A percentile compares a stretch with the other conserved stretches of the same genome.
Evolutionary conservation across 345 rosid genomes (phyloP).

Genomic region (Gynandropsis gynandra): DNA sequence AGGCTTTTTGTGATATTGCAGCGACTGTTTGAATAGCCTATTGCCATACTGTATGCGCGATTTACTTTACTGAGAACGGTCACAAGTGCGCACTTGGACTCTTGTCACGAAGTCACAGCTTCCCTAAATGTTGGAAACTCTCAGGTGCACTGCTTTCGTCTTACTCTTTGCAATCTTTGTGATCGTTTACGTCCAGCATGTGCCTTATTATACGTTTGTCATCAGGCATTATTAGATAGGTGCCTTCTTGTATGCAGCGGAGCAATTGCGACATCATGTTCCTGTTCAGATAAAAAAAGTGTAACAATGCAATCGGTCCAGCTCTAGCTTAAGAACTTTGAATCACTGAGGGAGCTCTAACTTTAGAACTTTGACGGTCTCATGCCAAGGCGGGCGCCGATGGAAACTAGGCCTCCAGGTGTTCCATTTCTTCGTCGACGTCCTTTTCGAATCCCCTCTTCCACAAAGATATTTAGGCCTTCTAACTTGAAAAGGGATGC

Average conservation of each 20-base stretch:
- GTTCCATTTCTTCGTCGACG: too few species aligned
- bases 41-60: constrained; percentile 47
- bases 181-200: constrained; percentile 18
- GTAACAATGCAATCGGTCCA: constrained; percentile 41
- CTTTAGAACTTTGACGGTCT: too few species aligned
- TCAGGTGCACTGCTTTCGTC: constrained; percentile 42
- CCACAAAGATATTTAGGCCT: constrained; percentile 51
- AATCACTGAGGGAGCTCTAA: constrained; percentile 53
- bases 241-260: constrained; percentile 43
- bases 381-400: too few species aligned
- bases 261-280: constrained; percentile 27
- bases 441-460: too few species aligned
- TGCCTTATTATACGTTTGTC: constrained; percentile 21
- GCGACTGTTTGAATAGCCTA: constrained; percentile 65
- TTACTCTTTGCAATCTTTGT: constrained; percentile 6
- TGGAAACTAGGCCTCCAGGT: too few species aligned
- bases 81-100: constrained; percentile 42
- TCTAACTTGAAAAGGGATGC: constrained; percentile 14
- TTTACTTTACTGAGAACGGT: constrained; percentile 50
- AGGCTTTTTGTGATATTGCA: constrained; percentile 33
- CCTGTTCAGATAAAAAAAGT: constrained; percentile 31
- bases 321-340: constrained; percentile 46
- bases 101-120: constrained; percentile 50
- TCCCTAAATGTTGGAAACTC: constrained; percentile 43
- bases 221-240: constrained; percentile 66